Base-by-base conservation (phyloP, 257 asterid genomes). In the Gynochthodes officinalis region DNA sequence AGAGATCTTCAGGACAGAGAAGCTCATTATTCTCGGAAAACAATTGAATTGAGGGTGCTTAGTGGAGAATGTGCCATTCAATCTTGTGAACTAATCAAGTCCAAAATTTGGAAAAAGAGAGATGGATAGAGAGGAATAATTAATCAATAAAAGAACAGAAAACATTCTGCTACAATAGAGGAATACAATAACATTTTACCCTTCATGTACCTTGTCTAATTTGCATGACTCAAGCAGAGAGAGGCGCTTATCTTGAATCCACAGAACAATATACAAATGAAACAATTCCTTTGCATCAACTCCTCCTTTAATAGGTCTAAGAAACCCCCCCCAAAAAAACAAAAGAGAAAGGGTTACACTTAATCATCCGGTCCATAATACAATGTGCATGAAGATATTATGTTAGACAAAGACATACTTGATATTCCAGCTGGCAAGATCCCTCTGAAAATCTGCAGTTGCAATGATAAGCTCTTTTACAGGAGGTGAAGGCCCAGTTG, bases 361-460 rank as follows among this genome's bases (percentile, higher is more conserved):
- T 39, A 65, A n/a, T 35, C 21, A 64, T 64, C 54, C 71, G 53
- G 21, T 19, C 48, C 30, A 44, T 49, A 37, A 52, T 12, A 15
- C 5, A 70, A 44, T 53, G 15, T 27, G 71, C 48, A 71, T 37
- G 28, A 58, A 75, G 62, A 63, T 30, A 14, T 44, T 35, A 46
- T 33, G 40, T 73, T 60, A 49, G 68, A 67, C 28, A 32, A 27
- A 54, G 57, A 73, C 40, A 50, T 80, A 80, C 89, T 80, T 84
- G 72, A 84, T 82, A 80, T 77, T 82, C 89, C 89, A 84, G 78
- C 74, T 74, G 73, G 80, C 64, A 65, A 84, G 86, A 73, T 84
- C 89, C 80, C 82, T 84, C 74, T 84, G 86, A 50, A 84, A 82
- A 73, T 84, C 89, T 46, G 89, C 83, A 53, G 89, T 80, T 65